A percentile compares a stretch with the other conserved stretches of the same genome.
Evolutionary conservation across 768 basidiomycete genomes (phyloP).

Genomic region (Chiua virens): DNA sequence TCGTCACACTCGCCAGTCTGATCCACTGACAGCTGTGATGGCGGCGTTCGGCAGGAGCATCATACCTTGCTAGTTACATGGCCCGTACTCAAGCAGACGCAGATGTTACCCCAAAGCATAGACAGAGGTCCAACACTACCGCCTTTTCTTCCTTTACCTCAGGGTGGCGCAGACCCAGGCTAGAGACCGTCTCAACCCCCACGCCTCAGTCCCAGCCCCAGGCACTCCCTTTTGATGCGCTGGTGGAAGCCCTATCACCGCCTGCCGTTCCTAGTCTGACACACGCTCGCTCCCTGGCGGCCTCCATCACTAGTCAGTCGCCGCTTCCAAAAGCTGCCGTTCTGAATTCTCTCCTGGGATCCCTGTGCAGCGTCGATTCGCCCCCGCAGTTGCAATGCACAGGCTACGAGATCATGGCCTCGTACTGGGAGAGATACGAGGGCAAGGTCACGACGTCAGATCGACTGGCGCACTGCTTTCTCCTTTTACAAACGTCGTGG

Average conservation of each 20-base stretch:
- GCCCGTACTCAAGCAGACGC: conserved; percentile 33
- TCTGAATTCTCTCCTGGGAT: conserved; percentile 60
- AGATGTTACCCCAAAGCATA: conserved; percentile 29
- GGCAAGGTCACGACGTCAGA: conserved; percentile 52
- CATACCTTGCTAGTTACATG: conserved; percentile 21
- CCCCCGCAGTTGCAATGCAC: conserved; percentile 61
- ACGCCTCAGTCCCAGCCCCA: conserved; percentile 27
- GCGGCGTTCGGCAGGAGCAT: conserved; percentile 11
- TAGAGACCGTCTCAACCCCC: conserved; percentile 30
- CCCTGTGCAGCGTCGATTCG: conserved; percentile 54
- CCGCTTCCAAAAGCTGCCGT: conserved; percentile 53
- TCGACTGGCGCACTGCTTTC: conserved; percentile 59
- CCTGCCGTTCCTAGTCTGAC: conserved; percentile 64
- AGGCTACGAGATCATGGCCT: conserved; percentile 70
- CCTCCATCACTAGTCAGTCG: conserved; percentile 47
- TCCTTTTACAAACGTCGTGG: conserved; percentile 61
- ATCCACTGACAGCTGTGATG: not conserved
- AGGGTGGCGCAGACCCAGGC: conserved; percentile 38
- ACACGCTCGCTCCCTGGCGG: conserved; percentile 62
- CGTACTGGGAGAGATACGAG: conserved; percentile 65
- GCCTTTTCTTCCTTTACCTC: conserved; percentile 38
- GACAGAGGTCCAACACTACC: conserved; percentile 45
- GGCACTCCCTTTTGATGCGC: conserved; percentile 41
- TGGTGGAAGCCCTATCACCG: conserved; percentile 46
- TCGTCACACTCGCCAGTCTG: not conserved